A percentile compares a stretch with the other conserved stretches of the same genome.
These are phyloP conservation scores for Pezicula carpinea DNA, from an alignment of 2,329 filamentous ascomycete species.

Conservation along the genomic window DNA sequence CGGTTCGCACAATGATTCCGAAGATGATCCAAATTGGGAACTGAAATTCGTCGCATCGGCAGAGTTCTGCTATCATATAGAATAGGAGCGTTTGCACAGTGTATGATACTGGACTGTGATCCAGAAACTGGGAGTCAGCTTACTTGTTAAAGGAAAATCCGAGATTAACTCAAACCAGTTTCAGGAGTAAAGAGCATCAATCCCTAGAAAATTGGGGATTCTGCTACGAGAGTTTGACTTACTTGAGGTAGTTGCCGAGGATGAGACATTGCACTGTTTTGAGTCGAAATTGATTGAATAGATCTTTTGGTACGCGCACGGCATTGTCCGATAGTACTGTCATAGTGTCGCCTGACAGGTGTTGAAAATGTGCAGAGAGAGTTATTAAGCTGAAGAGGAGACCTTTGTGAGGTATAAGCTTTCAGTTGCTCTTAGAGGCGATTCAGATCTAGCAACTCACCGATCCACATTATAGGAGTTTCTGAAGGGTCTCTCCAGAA, in stretches of 20 bases:
- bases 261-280: slow-evolving; percentile 49
- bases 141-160: no score
- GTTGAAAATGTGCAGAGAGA: slow-evolving; percentile 24
- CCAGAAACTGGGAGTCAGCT: no score
- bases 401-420: no score
- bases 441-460: slow-evolving; percentile 36
- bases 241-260: slow-evolving; percentile 44
- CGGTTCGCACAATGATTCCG: slow-evolving; percentile 45
- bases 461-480: slow-evolving; percentile 44
- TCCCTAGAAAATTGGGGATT: no score
- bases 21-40: slow-evolving; percentile 51
- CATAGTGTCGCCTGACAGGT: not conserved
- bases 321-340: slow-evolving; percentile 40
- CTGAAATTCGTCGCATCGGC: slow-evolving; percentile 44
- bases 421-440: slow-evolving; percentile 6
- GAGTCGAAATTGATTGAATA: slow-evolving; percentile 42
- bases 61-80: slow-evolving; percentile 47
- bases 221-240: no score
- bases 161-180: no score
- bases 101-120: slow-evolving; percentile 38
- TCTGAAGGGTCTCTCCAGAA: slow-evolving; percentile 24
- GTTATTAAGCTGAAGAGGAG: no score
- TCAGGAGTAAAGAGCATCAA: no score
- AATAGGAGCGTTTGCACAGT: slow-evolving; percentile 48
- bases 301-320: slow-evolving; percentile 33